Evolutionary conservation across 169 alveolate species (phyloP).

Genomic region (Theileria orientalis): DNA sequence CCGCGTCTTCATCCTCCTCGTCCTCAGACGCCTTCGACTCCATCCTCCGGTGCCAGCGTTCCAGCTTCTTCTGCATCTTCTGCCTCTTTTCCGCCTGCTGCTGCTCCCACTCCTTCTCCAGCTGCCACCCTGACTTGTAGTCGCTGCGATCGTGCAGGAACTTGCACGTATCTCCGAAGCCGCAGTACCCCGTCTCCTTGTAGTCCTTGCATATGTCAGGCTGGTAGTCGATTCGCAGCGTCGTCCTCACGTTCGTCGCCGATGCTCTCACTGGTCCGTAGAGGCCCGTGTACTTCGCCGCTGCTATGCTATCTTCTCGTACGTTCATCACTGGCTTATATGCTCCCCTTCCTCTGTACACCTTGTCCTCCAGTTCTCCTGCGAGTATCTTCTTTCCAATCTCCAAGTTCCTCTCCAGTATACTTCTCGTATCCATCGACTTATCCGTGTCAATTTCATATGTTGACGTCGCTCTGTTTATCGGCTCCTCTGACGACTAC

Average conservation of each 20-base stretch:
- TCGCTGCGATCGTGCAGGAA: slow-evolving; percentile 97
- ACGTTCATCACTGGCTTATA: slow-evolving; percentile 74
- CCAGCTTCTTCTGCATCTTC: slow-evolving; percentile 71
- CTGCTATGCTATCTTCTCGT: slow-evolving; percentile 79
- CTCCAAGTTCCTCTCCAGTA: slow-evolving; percentile 78
- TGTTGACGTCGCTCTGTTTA: slow-evolving; percentile 55
- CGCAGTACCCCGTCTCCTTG: slow-evolving; percentile 97
- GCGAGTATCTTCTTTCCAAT: slow-evolving; percentile 77
- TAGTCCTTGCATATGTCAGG: slow-evolving; percentile 96
- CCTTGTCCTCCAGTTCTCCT: slow-evolving; percentile 78
- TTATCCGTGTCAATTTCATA: slow-evolving; percentile 79
- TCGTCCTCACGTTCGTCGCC: slow-evolving; percentile 85
- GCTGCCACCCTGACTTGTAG: slow-evolving; percentile 94
- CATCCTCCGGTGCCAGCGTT: slow-evolving; percentile 67
- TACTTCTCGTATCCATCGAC: slow-evolving; percentile 76
- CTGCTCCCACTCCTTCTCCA: slow-evolving; percentile 91
- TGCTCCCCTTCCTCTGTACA: slow-evolving; percentile 86
- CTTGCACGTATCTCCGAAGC: slow-evolving; percentile 96
- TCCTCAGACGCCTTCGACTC: slow-evolving; percentile 59
- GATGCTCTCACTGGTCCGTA: slow-evolving; percentile 87
- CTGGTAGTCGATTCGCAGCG: slow-evolving; percentile 92
- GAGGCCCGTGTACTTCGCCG: slow-evolving; percentile 81
- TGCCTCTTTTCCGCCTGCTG: slow-evolving; percentile 78
- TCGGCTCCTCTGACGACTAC: slow-evolving; percentile 22
- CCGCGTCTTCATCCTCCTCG: slow-evolving; percentile 52